phyloP scores from a whole-genome alignment of 768 basidiomycete species.

The Termitomyces sp. region DNA sequence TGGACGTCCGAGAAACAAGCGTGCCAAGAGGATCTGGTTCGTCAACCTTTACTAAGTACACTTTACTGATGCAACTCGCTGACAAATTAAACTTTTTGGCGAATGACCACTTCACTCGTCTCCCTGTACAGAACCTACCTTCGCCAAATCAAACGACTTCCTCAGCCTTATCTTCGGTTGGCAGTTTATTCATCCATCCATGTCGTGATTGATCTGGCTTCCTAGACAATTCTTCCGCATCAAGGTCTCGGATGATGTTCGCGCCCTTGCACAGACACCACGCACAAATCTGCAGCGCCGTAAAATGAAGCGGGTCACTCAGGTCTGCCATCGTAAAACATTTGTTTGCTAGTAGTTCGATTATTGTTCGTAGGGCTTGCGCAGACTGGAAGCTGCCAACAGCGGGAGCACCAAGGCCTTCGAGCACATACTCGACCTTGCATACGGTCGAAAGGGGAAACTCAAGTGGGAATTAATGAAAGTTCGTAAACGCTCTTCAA shows the following conservation, averaged over 20 bases:
- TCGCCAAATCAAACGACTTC: constrained; percentile 36
- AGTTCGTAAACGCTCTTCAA: constrained; percentile 33
- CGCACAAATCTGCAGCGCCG: constrained; percentile 24
- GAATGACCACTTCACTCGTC: constrained; percentile 15
- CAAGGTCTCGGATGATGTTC: constrained; percentile 55
- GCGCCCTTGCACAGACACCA: constrained; percentile 37
- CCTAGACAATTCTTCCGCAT: constrained; percentile 62
- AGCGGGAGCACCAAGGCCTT: constrained; percentile 46
- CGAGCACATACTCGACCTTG: constrained; percentile 55
- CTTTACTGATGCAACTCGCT: no score
- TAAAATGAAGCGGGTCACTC: constrained; percentile 47
- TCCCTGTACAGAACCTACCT: constrained; percentile 39
- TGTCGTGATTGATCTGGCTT: constrained; percentile 1
- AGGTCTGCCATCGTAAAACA: constrained; percentile 31
- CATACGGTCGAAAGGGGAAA: constrained; percentile 75
- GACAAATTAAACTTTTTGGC: neutral
- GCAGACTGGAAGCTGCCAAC: constrained; percentile 52
- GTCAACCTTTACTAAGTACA: no score
- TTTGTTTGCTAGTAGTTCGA: neutral
- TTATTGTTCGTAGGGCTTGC: constrained; percentile 41
- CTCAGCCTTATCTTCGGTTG: constrained; percentile 41
- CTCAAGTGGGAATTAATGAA: constrained; percentile 65
- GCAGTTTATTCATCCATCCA: neutral
- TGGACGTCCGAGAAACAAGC: constrained; percentile 4
- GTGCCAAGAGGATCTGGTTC: neutral